A percentile compares a stretch with the other conserved stretches of the same genome.
Evolutionary conservation across 2,329 filamentous ascomycete genomes (phyloP).

Genomic region (Dryadomyces quercivorus): DNA sequence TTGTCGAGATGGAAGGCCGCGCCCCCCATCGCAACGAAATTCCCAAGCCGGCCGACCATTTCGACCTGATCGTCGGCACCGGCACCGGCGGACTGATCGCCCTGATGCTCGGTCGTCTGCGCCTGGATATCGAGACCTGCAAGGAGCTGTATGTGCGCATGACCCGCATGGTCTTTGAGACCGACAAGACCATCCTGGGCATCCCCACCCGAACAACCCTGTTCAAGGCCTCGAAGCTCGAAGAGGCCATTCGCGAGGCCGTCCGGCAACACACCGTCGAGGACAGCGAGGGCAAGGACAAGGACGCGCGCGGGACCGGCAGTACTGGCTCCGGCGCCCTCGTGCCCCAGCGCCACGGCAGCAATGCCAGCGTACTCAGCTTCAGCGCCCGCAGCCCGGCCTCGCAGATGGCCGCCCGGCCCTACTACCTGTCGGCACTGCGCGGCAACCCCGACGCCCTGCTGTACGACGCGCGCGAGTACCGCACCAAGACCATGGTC

Average conservation of each 20-base stretch:
- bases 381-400: slow-evolving; percentile 57
- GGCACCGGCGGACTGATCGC: slow-evolving; percentile 94
- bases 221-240: slow-evolving; percentile 92
- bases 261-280: slow-evolving; percentile 75
- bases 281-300: slow-evolving; percentile 79
- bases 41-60: slow-evolving; percentile 95
- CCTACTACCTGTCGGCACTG: slow-evolving; percentile 35
- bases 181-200: slow-evolving; percentile 93
- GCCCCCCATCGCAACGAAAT: slow-evolving; percentile 86
- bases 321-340: slow-evolving; percentile 13
- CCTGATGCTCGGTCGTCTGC: slow-evolving; percentile 86
- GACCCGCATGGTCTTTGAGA: slow-evolving; percentile 91
- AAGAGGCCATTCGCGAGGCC: slow-evolving; percentile 83
- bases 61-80: slow-evolving; percentile 91
- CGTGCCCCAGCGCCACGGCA: slow-evolving; percentile 49
- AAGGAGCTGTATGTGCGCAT: slow-evolving; percentile 95
- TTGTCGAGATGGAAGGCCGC: slow-evolving; percentile 82
- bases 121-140: slow-evolving; percentile 89
- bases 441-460: slow-evolving; percentile 75
- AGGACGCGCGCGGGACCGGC: slow-evolving; percentile 45
- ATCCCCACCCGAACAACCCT: slow-evolving; percentile 89
- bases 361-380: slow-evolving; percentile 73
- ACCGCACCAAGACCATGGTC: slow-evolving; percentile 84
- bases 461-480: slow-evolving; percentile 78
- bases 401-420: slow-evolving; percentile 40